These are phyloP conservation scores for Mycosphaerella sp. DNA, from an alignment of 2,329 filamentous ascomycete species.

Conservation along the genomic window DNA sequence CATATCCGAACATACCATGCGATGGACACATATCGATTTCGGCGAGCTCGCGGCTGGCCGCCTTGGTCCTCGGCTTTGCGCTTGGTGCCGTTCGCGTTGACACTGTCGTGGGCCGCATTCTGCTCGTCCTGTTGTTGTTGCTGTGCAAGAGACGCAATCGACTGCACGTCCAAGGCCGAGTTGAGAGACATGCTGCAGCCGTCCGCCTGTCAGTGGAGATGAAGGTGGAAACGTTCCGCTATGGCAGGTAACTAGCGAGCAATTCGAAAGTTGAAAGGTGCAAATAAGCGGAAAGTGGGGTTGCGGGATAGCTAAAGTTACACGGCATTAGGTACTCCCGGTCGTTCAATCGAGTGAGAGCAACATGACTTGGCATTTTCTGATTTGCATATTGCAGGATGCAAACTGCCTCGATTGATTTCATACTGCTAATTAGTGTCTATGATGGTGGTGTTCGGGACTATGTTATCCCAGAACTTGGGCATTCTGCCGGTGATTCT, in stretches of 20 bases:
- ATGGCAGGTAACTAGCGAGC: neutral
- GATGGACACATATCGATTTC: slow-evolving; percentile 62
- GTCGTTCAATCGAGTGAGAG: neutral
- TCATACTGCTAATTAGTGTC: too few relatives aligned
- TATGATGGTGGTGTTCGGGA: too few relatives aligned
- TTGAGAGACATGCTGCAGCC: slow-evolving; percentile 7
- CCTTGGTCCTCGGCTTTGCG: slow-evolving; percentile 40
- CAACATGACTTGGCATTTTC: neutral
- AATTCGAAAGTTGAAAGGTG: neutral
- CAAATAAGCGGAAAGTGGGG: neutral
- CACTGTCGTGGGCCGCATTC: slow-evolving; percentile 13
- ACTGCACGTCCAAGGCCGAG: slow-evolving; percentile 16
- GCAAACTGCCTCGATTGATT: too few relatives aligned
- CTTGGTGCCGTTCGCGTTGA: slow-evolving; percentile 31
- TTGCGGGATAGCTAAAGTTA: neutral
- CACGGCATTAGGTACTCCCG: neutral
- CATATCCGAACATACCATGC: slow-evolving; percentile 47
- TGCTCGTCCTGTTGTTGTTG: slow-evolving; percentile 18
- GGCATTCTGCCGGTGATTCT: too few relatives aligned
- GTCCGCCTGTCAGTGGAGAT: neutral
- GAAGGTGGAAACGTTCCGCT: neutral
- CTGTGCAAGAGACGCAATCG: slow-evolving; percentile 18
- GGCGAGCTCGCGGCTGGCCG: slow-evolving; percentile 49
- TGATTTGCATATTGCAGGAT: too few relatives aligned
- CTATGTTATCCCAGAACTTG: too few relatives aligned